Percentiles rank a stretch among this genome's conserved stretches.
Conservation (phyloP, 176 grass and related monocot species). For the Eremochloa ophiuroides region DNA sequence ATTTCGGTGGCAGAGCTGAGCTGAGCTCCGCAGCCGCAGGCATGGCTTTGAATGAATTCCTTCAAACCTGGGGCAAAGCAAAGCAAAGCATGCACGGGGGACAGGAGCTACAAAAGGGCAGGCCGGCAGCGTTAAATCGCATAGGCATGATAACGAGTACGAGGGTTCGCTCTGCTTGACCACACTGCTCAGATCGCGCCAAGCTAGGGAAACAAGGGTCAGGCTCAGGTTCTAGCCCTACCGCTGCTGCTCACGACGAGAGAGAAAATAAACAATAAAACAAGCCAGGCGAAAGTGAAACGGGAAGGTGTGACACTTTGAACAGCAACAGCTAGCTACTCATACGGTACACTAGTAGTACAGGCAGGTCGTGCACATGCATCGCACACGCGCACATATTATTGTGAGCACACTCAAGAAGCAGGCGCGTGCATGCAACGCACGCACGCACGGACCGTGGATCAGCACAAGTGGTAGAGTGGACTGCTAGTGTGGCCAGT, state of each 20-base stretch:
- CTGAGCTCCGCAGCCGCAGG: neutral
- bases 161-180: constrained; percentile 6
- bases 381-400: neutral
- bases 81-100: neutral
- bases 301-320: neutral
- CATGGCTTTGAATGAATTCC: constrained; percentile 29
- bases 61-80: constrained; percentile 14
- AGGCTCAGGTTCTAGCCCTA: neutral
- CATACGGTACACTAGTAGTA: too few relatives aligned
- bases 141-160: constrained; percentile 33
- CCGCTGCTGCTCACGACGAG: too few relatives aligned
- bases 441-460: neutral
- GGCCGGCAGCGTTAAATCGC: constrained; percentile 35
- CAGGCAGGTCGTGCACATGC: neutral
- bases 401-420: neutral
- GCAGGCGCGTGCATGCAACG: neutral
- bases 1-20: constrained; percentile 19
- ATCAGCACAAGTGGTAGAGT: neutral
- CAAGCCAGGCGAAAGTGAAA: neutral
- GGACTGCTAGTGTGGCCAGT: neutral
- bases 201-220: constrained; percentile 25
- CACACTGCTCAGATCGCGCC: neutral
- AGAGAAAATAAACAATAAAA: neutral
- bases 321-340: too few relatives aligned
- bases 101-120: constrained; percentile 40